Evolutionary conservation across 345 rosid genomes (phyloP), one percentile per base, ranked within the genome.

Genomic region (Physaria fendleri): DNA sequence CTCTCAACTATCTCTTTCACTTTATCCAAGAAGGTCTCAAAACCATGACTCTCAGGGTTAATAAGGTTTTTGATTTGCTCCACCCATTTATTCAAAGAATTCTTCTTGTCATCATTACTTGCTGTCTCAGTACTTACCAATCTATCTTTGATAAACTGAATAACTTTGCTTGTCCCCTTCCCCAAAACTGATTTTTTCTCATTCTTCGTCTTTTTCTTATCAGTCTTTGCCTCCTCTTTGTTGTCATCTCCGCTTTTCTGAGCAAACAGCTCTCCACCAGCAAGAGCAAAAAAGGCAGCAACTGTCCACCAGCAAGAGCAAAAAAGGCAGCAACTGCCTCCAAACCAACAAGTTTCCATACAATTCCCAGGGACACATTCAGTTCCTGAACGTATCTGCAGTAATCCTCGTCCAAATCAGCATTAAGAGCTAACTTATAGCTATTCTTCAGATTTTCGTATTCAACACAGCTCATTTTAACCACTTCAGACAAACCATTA

Each of bases 1-100:
- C 90, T 93, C 71, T 89, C 97, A 5, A 87, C 81, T 33, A 89
- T 73, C 30, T 87, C 97, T 56, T 83, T 85, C 49, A 89, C 74
- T 65, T 79, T 81, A 9, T 58, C 56, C 64, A 81, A 64, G 24
- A 87, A 68, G 59, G 39, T 45, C 72, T 79, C 85, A 66, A 85
- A 81, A 16, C 72, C 80, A 0, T 67, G 67, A 44, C 71, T 65
- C 56, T 78, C 82, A 0, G 73, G 84, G 44, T 82, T 78, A 15
- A 86, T 74, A 71, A 71, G 77, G 13, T 24, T 61, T 20, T 74
- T 37, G 46, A 88, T 33, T 55, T 73, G 76, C 35, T 74, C 76
- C 22, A 73, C 80, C 73, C 71, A 75, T 46, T 76, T 71, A 41
- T 78, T 82, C 71, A 76, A 62, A 3, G 8, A 52, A 20, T 35